Evolutionary conservation across 179 eudicot species (phyloP), one percentile per base, ranked within the genome.

Genomic region (Silene noctiflora): DNA sequence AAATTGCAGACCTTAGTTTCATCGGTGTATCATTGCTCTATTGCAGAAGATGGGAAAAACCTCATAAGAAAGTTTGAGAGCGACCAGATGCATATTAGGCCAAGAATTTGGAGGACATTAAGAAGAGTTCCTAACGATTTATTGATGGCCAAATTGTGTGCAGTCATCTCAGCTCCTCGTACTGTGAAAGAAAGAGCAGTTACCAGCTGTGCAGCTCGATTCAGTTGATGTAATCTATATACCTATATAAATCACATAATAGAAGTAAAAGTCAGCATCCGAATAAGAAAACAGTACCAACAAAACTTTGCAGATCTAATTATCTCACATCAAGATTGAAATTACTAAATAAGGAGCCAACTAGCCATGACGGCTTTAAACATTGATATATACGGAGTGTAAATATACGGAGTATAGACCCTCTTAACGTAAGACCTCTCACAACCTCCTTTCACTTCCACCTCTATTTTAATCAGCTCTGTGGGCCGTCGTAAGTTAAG

Each of bases 131-230:
- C 86, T 81, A 94, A 77, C 14, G 98, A 94, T 59, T 84, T 87
- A 66, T 88, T 94, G 75, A 94, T 94, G 46, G 97, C 97, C 85
- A 91, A 24, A 78, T 90, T 94, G 84, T 94, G 97, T 2, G 96
- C 76, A 63, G 98, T 92, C 93, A 87, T 85, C 86, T 94, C 98
- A 3, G 93, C 93, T 80, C 96, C 98, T 87, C 91, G 88, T 21
- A 94, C 90, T 14, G 97, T 94, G 91, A 90, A 94, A 25, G 96
- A 88, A 46, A 94, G 86, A 75, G 98, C 98, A 12, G 98, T 94
- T 76, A 94, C 97, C 78, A 94, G 91, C 72, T 94, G 98, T 33
- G 96, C 93, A 61, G 98, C 98, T 85, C 98, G 88, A 79, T 94
- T 94, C 84, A 92, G 79, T 73, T 94, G 98, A 84, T 94, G 98